phyloP scores from a whole-genome alignment of 768 basidiomycete species.

The Serendipita indica region DNA sequence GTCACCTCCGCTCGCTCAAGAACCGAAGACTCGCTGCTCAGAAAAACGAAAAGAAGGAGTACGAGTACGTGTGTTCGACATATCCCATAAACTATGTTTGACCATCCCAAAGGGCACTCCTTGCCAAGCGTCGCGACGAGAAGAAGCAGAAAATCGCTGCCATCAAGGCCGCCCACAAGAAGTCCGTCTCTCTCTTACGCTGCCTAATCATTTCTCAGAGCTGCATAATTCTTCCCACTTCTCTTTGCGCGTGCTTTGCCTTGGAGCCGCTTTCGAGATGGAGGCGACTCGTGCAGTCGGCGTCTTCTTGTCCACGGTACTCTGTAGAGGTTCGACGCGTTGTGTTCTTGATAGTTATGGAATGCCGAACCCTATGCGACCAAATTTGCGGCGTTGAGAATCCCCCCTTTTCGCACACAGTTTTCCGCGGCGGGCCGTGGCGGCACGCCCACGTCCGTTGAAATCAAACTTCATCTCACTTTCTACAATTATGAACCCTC shows the following conservation, averaged over 20 bases:
- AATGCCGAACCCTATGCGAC: too few relatives aligned
- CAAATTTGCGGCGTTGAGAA: too few relatives aligned
- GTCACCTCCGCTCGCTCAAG: slow-evolving; percentile 80
- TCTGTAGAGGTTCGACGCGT: background rate
- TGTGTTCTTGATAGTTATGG: slow-evolving; percentile 4
- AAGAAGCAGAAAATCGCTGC: slow-evolving; percentile 85
- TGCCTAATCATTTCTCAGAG: too few relatives aligned
- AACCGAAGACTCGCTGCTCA: slow-evolving; percentile 76
- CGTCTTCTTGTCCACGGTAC: background rate
- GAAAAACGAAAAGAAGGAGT: slow-evolving; percentile 92
- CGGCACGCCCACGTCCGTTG: too few relatives aligned
- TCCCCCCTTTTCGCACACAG: too few relatives aligned
- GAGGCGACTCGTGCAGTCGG: background rate
- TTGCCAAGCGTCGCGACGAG: slow-evolving; percentile 83
- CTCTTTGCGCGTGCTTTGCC: background rate
- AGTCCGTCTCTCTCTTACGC: slow-evolving; percentile 19
- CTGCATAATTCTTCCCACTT: background rate
- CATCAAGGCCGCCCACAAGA: slow-evolving; percentile 71
- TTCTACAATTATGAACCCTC: too few relatives aligned
- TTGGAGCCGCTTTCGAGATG: background rate
- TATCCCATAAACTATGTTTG: slow-evolving; percentile 9
- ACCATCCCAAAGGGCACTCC: slow-evolving; percentile 34
- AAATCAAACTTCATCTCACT: too few relatives aligned
- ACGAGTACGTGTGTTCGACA: slow-evolving; percentile 45
- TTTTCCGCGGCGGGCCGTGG: too few relatives aligned